Base-by-base conservation (phyloP, 1,284 basidiomycete genomes). In the Moesziomyces sp. region DNA sequence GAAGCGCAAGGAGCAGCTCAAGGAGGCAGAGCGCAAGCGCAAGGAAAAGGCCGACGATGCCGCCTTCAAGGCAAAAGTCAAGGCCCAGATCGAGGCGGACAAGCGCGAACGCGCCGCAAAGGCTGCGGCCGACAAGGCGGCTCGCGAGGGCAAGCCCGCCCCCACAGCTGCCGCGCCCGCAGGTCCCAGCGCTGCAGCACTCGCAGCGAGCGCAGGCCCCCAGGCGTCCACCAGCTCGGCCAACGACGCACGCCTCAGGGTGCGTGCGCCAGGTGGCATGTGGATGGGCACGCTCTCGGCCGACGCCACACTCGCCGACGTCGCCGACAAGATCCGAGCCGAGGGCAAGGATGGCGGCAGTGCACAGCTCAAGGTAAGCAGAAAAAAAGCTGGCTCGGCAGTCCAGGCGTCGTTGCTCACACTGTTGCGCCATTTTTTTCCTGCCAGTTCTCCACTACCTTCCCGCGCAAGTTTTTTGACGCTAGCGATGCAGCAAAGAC, bases 21-120 rank as follows among this genome's bases (percentile, higher is more conserved):
- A 80, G 52, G 80, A 84, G 24, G 82, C 80, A 1, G 79, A 81
- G 58, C 64, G 65, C 1, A 82, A 82, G 66, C 60, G 76, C 21
- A 78, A 74, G 47, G 82, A 84, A 51, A 77, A 79, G 49, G 50
- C 55, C 8, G 81, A 76, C 6, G 80, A 84, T 46, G 64, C 65
- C 13, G 69, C 74, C 2, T 82, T 82, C 52, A 82, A 80, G 55
- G 78, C 74, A 21, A 75, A 77, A 33, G 62, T 84, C 38, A 79
- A 76, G 40, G 80, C 72, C 16, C 81, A 84, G 56, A 84, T 84
- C 47, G 82, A 83, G 49, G 76, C 76, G 10, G 82, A 84, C 58
- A 84, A 84, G 62, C 69, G 76, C 9, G 79, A 79, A 46, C 71
- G 82, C 5, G 81, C 81, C 9, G 80, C 74, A 3, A 80, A 76